Percentiles rank a stretch among this genome's conserved stretches.
These are phyloP conservation scores for Neocallimastix lanati DNA, from an alignment of 192 early-diverging fungal genomes.

Conservation along the genomic window DNA sequence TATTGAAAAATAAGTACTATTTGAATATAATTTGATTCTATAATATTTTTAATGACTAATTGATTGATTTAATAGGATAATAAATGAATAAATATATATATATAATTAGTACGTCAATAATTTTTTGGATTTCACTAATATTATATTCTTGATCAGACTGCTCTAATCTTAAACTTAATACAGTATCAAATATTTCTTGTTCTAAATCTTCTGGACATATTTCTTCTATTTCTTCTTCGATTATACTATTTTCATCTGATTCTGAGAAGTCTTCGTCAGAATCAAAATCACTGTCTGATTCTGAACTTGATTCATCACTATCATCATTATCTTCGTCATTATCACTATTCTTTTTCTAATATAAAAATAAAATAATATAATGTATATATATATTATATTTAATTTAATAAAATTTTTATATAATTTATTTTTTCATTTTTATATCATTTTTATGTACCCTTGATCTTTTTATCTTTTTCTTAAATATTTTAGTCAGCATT, in stretches of 20 bases:
- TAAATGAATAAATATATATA: too few relatives aligned
- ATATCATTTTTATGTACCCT: constrained; percentile 13
- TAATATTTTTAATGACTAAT: too few relatives aligned
- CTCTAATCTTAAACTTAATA: constrained; percentile 27
- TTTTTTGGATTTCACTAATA: constrained; percentile 38
- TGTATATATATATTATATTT: too few relatives aligned
- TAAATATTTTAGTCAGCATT: constrained; percentile 32
- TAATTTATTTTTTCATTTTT: too few relatives aligned
- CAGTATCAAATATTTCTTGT: constrained; percentile 6
- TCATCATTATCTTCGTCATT: constrained; percentile 24
- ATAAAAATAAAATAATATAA: not conserved
- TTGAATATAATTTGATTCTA: too few relatives aligned
- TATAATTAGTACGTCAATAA: constrained; percentile 37
- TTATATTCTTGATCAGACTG: constrained; percentile 34
- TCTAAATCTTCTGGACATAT: constrained; percentile 34
- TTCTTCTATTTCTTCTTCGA: constrained; percentile 17
- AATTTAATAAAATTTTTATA: too few relatives aligned
- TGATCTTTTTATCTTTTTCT: constrained; percentile 32
- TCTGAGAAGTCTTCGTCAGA: constrained; percentile 13
- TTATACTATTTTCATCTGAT: constrained; percentile 9
- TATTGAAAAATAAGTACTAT: too few relatives aligned
- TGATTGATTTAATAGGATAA: too few relatives aligned
- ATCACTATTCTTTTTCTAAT: constrained; percentile 12
- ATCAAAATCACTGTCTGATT: constrained; percentile 12
- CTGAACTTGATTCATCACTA: constrained; percentile 14